Percentiles rank a stretch among this genome's conserved stretches.
These are phyloP conservation scores for Apiotrichum sp. DNA, from an alignment of 1,284 basidiomycete genomes.

Conservation along the genomic window DNA sequence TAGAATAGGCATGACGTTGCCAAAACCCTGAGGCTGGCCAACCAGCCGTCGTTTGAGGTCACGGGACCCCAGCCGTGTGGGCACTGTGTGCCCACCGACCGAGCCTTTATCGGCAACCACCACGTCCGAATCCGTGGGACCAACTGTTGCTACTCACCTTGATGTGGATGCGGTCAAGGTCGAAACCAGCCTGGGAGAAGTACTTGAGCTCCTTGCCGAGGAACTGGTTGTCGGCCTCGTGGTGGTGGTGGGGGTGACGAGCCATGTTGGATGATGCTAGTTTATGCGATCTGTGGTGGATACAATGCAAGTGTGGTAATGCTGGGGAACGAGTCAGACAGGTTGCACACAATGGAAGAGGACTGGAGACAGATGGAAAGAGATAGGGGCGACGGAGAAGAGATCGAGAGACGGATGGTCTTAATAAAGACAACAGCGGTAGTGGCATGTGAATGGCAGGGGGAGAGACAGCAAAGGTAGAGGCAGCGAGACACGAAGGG, in stretches of 20 bases:
- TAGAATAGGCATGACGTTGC: no score
- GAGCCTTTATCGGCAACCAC: no score
- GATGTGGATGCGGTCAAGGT: slow-evolving; percentile 60
- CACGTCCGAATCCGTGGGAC: no score
- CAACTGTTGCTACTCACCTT: slow-evolving; percentile 42
- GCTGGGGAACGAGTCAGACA: background rate
- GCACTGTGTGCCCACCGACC: no score
- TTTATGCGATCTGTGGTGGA: background rate
- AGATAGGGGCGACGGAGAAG: slow-evolving; percentile 8
- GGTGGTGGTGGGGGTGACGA: slow-evolving; percentile 35
- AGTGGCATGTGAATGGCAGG: slow-evolving; percentile 19
- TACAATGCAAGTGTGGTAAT: slow-evolving; percentile 5
- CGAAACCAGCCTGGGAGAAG: slow-evolving; percentile 98
- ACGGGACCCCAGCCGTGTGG: no score
- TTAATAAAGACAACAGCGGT: slow-evolving; percentile 14
- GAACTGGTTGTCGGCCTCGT: slow-evolving; percentile 45
- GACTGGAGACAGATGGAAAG: background rate
- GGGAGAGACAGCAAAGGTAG: slow-evolving; percentile 69
- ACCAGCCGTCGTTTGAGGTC: no score
- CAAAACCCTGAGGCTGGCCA: no score
- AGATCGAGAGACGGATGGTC: background rate
- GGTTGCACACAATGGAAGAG: slow-evolving; percentile 24
- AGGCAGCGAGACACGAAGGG: background rate
- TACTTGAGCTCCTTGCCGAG: slow-evolving; percentile 90
- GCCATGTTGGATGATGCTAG: slow-evolving; percentile 23